These are phyloP conservation scores for Candida railenensis DNA, from an alignment of 805 yeast genomes.

Conservation along the genomic window DNA sequence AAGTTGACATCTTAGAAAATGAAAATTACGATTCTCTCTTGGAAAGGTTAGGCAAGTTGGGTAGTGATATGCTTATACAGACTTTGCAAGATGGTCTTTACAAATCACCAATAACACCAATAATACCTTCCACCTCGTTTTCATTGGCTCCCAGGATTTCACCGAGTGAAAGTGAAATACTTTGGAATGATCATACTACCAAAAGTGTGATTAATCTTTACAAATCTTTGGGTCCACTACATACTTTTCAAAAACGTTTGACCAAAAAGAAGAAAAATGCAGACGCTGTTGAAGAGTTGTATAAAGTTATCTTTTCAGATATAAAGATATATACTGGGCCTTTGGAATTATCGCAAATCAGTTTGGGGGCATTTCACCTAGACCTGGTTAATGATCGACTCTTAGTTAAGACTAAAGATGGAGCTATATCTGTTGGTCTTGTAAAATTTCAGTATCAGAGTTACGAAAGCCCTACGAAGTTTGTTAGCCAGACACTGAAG, in stretches of 20 bases:
- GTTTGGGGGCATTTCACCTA: conserved; percentile 25
- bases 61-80: conserved; percentile 56
- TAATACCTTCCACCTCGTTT: conserved; percentile 10
- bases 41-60: conserved; percentile 53
- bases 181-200: conserved; percentile 46
- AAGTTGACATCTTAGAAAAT: conserved; percentile 33
- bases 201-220: conserved; percentile 38
- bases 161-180: conserved; percentile 39
- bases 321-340: conserved; percentile 14
- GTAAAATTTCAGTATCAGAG: conserved; percentile 58
- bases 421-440: conserved; percentile 30
- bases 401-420: conserved; percentile 44
- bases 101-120: conserved; percentile 8
- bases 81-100: conserved; percentile 38
- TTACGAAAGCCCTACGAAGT: conserved; percentile 20
- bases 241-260: conserved; percentile 35
- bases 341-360: neutral
- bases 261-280: conserved; percentile 28
- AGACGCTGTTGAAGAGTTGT: conserved; percentile 17
- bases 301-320: conserved; percentile 51
- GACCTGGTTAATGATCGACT: conserved; percentile 17
- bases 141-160: conserved; percentile 61
- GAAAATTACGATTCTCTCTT: conserved; percentile 50
- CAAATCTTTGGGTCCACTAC: conserved; percentile 58
- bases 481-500: conserved; percentile 44